A percentile compares a stretch with the other conserved stretches of the same genome.
phyloP scores from a whole-genome alignment of 2,329 filamentous ascomycete species.

The Aureobasidium mangrovei region DNA sequence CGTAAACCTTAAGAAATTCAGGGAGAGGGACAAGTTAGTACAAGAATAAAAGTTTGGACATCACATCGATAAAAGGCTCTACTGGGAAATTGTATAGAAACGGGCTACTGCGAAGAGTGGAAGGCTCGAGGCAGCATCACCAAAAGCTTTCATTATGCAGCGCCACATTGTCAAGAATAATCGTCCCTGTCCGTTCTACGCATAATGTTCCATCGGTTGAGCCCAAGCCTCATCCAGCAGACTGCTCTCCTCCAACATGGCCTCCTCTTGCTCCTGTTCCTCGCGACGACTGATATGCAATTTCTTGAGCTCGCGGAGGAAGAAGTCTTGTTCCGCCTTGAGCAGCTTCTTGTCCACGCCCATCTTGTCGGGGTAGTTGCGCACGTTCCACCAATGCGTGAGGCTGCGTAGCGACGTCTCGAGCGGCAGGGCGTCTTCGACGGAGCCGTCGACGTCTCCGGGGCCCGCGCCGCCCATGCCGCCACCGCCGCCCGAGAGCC shows the following conservation, averaged over 20 bases:
- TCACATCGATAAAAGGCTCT: no score
- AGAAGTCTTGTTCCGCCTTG: conserved; percentile 40
- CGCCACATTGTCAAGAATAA: no score
- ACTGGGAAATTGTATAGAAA: no score
- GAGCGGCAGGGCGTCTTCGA: conserved; percentile 83
- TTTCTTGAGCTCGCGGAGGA: conserved; percentile 41
- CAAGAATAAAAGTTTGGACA: no score
- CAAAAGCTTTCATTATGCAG: no score
- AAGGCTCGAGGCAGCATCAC: no score
- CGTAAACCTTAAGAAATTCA: no score
- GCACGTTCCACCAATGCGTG: conserved; percentile 90
- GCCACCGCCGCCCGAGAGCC: conserved; percentile 67
- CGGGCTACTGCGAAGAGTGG: no score
- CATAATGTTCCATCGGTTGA: conserved; percentile 8
- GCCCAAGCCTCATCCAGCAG: conserved; percentile 3
- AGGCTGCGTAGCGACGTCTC: conserved; percentile 84
- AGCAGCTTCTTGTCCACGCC: conserved; percentile 35
- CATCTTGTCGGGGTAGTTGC: conserved; percentile 73
- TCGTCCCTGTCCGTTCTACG: not conserved
- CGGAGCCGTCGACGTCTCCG: conserved; percentile 77
- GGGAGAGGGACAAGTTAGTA: no score
- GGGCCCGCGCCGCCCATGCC: conserved; percentile 29
- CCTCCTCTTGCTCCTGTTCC: conserved; percentile 18
- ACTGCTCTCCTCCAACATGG: conserved; percentile 11
- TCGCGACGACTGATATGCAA: conserved; percentile 32